Evolutionary conservation across 2,329 filamentous ascomycete species (phyloP), one percentile per base, ranked within the genome.

Genomic region (Cytospora paraplurivora): DNA sequence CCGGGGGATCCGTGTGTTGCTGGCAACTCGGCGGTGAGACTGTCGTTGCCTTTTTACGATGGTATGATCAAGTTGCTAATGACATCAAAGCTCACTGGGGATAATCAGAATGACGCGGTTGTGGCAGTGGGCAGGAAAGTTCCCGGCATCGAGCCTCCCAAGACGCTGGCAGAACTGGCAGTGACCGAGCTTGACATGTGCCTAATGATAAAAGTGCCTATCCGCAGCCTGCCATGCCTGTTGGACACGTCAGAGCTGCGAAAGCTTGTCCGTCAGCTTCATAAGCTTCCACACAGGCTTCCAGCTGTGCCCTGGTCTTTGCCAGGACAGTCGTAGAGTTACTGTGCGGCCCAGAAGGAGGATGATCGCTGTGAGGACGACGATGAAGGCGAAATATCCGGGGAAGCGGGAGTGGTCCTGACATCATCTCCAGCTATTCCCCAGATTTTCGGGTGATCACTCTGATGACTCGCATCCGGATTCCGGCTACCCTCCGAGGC

Each of bases 361-460:
- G 56, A 50, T 37, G 41, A 58, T 49, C 44, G 44, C 56, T 35
- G n/a, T n/a, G n/a, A 47, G 19, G n/a, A 21, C 4, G 41, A 35
- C 49, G 7, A 47, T 47, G n/a, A 21, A 11, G 41, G 53, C 49
- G 7, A 55, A 44, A n/a, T 15, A n/a, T 49, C 58, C 51, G 21
- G 58, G 58, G 51, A 27, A 47, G 53, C 21, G 53, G 53, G n/a
- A 49, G 38, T 27, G 19, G 37, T 50, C 19, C 50, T 55, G 59
- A 62, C 59, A 62, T 62, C 59, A 62, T 53, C 19, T 37, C 59
- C 4, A 50, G 32, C 13, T 15, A n/a, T 62, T 62, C 59, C 59
- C 59, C 59, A 62, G 59, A 62, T 62, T 55, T 62, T 53, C 41
- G 51, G 59, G 19, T 41, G 38, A 62, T 62, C 52, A 19, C 35